phyloP scores from a whole-genome alignment of 2,329 filamentous ascomycete species.

The Iodosphaeria phyllophila region DNA sequence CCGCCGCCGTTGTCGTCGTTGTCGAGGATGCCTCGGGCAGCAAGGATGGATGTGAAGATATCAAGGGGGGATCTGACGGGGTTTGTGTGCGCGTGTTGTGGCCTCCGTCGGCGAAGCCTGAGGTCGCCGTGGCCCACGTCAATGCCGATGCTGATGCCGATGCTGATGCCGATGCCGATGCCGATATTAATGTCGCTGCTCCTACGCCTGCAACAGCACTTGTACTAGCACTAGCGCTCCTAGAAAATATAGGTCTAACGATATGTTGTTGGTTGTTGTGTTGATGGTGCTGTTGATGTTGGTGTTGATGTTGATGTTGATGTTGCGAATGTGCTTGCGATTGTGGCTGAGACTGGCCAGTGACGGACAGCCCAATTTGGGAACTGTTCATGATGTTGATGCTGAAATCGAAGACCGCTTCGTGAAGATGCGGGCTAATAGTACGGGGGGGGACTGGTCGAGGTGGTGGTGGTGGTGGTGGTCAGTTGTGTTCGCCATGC shows the following conservation, averaged over 20 bases:
- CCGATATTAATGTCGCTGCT: too few relatives aligned
- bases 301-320: too few relatives aligned
- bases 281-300: too few relatives aligned
- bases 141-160: too few relatives aligned
- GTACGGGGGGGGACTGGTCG: constrained; percentile 28
- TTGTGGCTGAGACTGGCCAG: too few relatives aligned
- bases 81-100: constrained; percentile 29
- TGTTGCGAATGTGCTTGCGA: too few relatives aligned
- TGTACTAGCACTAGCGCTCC: too few relatives aligned
- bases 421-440: constrained; percentile 30
- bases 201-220: too few relatives aligned
- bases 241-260: too few relatives aligned
- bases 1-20: constrained; percentile 11
- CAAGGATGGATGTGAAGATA: constrained; percentile 19
- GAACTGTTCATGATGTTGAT: constrained; percentile 53
- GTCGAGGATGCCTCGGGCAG: constrained; percentile 41
- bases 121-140: too few relatives aligned
- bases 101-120: constrained; percentile 43
- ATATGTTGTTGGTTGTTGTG: too few relatives aligned
- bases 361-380: constrained; percentile 43
- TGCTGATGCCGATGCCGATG: too few relatives aligned
- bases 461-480: constrained; percentile 33
- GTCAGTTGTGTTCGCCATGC: constrained; percentile 30
- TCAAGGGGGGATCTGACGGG: constrained; percentile 26
- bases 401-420: constrained; percentile 28